A percentile compares a stretch with the other conserved stretches of the same genome.
phyloP scores from a whole-genome alignment of 202 grass and related monocot species.

The Carex arenaria region DNA sequence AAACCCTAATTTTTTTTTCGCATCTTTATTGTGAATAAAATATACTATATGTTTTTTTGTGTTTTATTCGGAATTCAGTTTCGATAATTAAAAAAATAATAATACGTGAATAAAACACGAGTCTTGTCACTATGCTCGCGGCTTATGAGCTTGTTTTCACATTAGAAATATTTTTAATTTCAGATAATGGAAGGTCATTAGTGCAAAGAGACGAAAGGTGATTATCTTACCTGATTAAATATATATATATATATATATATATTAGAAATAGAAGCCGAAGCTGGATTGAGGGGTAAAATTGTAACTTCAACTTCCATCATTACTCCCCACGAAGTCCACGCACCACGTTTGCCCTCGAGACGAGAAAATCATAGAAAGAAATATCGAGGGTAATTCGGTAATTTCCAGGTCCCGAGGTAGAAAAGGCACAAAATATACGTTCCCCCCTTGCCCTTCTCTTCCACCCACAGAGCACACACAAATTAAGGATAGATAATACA shows the following conservation, averaged over 20 bases:
- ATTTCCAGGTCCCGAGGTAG: background rate
- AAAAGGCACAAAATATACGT: slow-evolving; percentile 32
- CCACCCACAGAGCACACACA: slow-evolving; percentile 11
- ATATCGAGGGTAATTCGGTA: background rate
- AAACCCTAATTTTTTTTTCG: too few species aligned
- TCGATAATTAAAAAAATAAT: too few species aligned
- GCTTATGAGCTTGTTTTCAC: background rate
- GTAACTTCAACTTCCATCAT: background rate
- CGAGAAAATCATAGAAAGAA: background rate
- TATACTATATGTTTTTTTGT: too few species aligned
- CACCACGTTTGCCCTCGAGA: slow-evolving; percentile 16
- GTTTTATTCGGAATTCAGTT: too few species aligned
- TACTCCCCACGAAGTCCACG: slow-evolving; percentile 22
- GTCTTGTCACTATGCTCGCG: background rate
- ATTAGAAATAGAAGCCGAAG: background rate
- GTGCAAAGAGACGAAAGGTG: background rate
- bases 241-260: background rate
- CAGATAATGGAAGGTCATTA: background rate
- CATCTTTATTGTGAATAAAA: too few species aligned
- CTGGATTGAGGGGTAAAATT: background rate
- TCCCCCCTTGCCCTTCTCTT: slow-evolving; percentile 14
- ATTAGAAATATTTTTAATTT: background rate
- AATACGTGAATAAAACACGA: too few species aligned
- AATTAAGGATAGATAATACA: slow-evolving; percentile 5
- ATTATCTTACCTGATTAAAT: background rate